phyloP scores from a whole-genome alignment of 169 alveolate species.

The Pseudocohnilembus persalinus region DNA sequence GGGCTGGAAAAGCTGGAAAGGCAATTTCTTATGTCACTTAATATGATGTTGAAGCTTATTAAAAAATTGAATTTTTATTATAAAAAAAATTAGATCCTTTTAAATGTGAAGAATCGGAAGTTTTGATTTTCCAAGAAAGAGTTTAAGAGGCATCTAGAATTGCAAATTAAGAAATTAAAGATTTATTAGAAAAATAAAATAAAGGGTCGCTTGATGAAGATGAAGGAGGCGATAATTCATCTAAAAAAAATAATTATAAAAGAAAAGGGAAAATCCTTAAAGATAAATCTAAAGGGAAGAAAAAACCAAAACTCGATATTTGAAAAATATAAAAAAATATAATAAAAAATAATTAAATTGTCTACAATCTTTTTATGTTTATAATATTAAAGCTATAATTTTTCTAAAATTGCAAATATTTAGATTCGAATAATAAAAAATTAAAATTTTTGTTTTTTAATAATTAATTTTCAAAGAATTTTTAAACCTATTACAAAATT shows the following conservation, averaged over 20 bases:
- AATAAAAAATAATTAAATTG: too few relatives aligned
- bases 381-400: too few relatives aligned
- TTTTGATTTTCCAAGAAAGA: constrained; percentile 86
- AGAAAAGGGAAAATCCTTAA: constrained; percentile 10
- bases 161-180: constrained; percentile 75
- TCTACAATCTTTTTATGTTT: too few relatives aligned
- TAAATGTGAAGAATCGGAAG: constrained; percentile 83
- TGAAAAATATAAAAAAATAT: too few relatives aligned
- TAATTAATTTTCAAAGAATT: too few relatives aligned
- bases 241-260: neutral
- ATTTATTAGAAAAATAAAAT: constrained; percentile 52
- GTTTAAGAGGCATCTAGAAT: constrained; percentile 90
- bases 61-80: constrained; percentile 90
- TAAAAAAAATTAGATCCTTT: constrained; percentile 85
- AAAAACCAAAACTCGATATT: constrained; percentile 20
- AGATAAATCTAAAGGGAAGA: neutral
- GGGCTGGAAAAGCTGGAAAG: constrained; percentile 98
- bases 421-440: too few relatives aligned
- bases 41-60: constrained; percentile 92
- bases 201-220: constrained; percentile 50
- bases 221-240: constrained; percentile 9
- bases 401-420: too few relatives aligned
- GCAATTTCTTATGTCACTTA: constrained; percentile 97
- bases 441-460: too few relatives aligned
- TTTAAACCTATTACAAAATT: too few relatives aligned